Evolutionary conservation across 225 moss, liverwort and hornwort species (phyloP).

Genomic region (Bryum argenteum): DNA sequence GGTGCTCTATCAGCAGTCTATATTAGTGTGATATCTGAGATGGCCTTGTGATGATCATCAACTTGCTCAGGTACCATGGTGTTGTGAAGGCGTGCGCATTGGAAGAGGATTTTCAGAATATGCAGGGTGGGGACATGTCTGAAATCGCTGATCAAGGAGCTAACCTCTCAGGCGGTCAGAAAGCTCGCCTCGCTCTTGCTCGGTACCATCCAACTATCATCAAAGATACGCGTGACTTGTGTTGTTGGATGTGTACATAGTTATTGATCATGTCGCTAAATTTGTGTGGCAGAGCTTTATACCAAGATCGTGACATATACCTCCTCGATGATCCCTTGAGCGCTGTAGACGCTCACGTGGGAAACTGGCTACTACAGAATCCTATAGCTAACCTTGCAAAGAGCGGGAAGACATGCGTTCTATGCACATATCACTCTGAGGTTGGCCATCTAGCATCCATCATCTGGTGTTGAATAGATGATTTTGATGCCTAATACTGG

Average conservation of each 20-base stretch:
- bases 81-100: constrained; percentile 79
- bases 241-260: constrained; percentile 12
- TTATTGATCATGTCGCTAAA: constrained; percentile 25
- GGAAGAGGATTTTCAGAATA: constrained; percentile 83
- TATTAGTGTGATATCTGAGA: background rate
- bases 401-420: constrained; percentile 78
- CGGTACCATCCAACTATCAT: constrained; percentile 48
- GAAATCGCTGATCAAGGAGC: constrained; percentile 91
- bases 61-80: constrained; percentile 62
- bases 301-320: constrained; percentile 90
- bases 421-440: constrained; percentile 89
- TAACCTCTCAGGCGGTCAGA: constrained; percentile 96
- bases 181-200: constrained; percentile 87
- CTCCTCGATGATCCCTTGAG: constrained; percentile 94
- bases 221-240: constrained; percentile 6
- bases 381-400: constrained; percentile 65
- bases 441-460: constrained; percentile 40
- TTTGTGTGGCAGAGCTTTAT: constrained; percentile 76
- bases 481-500: background rate
- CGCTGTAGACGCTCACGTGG: constrained; percentile 94
- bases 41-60: constrained; percentile 7
- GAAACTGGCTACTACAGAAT: constrained; percentile 83
- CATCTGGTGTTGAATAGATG: constrained; percentile 1
- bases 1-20: background rate
- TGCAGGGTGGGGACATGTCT: constrained; percentile 84